These are phyloP conservation scores for Tuber brumale DNA, from an alignment of 495 filamentous ascomycete species.

Conservation along the genomic window DNA sequence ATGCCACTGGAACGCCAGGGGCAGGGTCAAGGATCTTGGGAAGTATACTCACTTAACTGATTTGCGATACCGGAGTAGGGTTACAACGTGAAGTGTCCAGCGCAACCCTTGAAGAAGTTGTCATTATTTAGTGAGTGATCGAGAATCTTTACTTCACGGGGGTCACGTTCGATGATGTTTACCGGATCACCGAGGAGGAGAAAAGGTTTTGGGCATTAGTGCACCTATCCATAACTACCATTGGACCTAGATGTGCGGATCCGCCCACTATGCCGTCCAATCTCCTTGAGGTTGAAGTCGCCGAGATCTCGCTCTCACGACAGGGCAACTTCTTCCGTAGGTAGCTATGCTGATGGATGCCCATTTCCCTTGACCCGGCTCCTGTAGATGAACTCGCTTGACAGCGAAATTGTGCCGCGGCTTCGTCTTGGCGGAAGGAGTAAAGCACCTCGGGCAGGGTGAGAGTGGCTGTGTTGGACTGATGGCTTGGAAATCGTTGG, in stretches of 20 bases:
- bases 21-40: slow-evolving; percentile 95
- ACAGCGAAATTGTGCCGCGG: too few species aligned
- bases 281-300: slow-evolving; percentile 93
- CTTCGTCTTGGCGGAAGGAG: too few species aligned
- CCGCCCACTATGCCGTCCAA: slow-evolving; percentile 90
- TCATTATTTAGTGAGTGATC: slow-evolving; percentile 80
- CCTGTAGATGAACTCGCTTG: too few species aligned
- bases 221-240: slow-evolving; percentile 64
- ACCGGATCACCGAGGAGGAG: slow-evolving; percentile 76
- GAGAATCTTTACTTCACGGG: slow-evolving; percentile 76
- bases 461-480: too few species aligned
- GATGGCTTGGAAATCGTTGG: too few species aligned
- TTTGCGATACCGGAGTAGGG: slow-evolving; percentile 97
- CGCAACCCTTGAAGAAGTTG: slow-evolving; percentile 88
- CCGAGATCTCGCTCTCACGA: slow-evolving; percentile 80
- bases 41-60: slow-evolving; percentile 97
- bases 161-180: slow-evolving; percentile 90
- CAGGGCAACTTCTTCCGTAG: slow-evolving; percentile 97
- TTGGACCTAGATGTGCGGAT: slow-evolving; percentile 72
- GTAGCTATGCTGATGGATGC: slow-evolving; percentile 91
- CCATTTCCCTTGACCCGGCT: slow-evolving; percentile 75
- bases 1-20: slow-evolving; percentile 95
- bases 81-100: slow-evolving; percentile 98
- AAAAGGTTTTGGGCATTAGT: slow-evolving; percentile 75
- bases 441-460: too few species aligned